Conservation (phyloP, 441 rosid genomes). For the Gossypium gossypioides region DNA sequence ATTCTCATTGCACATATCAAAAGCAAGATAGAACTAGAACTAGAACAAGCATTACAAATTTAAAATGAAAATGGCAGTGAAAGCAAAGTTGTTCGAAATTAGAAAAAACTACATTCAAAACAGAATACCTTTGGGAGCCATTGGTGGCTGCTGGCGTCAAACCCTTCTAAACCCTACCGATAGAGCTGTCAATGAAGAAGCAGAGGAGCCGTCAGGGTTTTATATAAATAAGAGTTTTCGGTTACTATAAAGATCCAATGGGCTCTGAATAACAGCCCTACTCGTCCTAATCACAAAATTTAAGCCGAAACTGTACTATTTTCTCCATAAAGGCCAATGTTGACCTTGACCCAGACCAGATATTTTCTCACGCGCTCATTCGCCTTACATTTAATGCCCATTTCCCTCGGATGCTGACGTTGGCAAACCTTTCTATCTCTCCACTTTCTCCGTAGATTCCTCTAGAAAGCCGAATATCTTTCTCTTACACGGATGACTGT, state of each 20-base stretch:
- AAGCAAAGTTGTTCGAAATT: background rate
- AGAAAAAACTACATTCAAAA: background rate
- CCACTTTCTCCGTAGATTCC: background rate
- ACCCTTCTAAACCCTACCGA: constrained; percentile 4
- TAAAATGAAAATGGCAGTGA: background rate
- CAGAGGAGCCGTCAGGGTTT: constrained; percentile 25
- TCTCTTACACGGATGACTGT: background rate
- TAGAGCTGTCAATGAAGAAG: constrained; percentile 16
- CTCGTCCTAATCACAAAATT: background rate
- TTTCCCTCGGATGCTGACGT: background rate
- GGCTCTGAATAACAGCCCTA: background rate
- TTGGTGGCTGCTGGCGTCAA: constrained; percentile 16
- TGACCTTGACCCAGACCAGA: background rate
- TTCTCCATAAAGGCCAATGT: background rate
- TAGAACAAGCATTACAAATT: background rate
- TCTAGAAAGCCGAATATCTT: background rate
- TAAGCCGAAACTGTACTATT: background rate
- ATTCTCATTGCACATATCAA: background rate
- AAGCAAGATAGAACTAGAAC: background rate
- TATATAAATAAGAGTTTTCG: background rate
- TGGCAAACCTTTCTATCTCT: background rate
- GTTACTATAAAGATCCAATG: background rate
- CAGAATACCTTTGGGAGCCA: constrained; percentile 43
- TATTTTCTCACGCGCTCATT: constrained; percentile 4
- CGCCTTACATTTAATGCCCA: background rate